Base-by-base conservation (phyloP, 73 alveolate genomes). In the Symbiodinium pilosum region DNA sequence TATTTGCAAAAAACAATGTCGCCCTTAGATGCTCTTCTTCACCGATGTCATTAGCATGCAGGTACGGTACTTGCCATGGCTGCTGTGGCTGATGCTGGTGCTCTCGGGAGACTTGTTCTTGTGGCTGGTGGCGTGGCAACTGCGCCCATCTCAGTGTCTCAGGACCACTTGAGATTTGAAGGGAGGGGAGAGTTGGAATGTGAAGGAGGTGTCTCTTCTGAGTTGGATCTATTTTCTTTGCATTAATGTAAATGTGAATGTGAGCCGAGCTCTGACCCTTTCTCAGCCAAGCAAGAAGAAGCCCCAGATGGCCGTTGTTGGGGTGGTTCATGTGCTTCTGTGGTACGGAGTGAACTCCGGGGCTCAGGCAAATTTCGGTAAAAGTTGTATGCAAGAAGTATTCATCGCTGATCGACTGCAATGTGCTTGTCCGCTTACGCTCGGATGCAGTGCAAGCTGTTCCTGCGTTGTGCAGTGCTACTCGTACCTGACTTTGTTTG, bases 61-160 rank as follows among this genome's bases (percentile, higher is more conserved):
- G 81, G 81, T 64, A 64, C 81, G 81, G 38, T 64, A 64, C 34
- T 20, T 64, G 81, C 81, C 81, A 0, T 64, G 81, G 81, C 81
- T 64, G 38, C 38, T 64, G 39, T 64, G 81, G 81, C 3, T 64
- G 39, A 9, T 28, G 81, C 14, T 64, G 81, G 81, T 64, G 81
- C 81, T 64, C 20, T 64, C 81, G 81, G 81, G 81, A 64, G 81
- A 64, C 81, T 28, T 64, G 32, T 38, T 64, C 21, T 28, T 64
- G 81, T 64, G 81, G 81, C 30, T 64, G 34, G 81, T 64, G 38
- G 81, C 81, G 38, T 64, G 81, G 81, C 81, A 64, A 38, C 81
- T 64, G 81, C 34, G 32, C 39, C 41, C 39, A 38, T 18, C 81
- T 64, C 34, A 47, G 59, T 47, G 59, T 14, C 59, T 9, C 21